Percentiles rank a stretch among this genome's conserved stretches.
These are phyloP conservation scores for Trametes sanguinea DNA, from an alignment of 768 basidiomycete species.

Conservation along the genomic window DNA sequence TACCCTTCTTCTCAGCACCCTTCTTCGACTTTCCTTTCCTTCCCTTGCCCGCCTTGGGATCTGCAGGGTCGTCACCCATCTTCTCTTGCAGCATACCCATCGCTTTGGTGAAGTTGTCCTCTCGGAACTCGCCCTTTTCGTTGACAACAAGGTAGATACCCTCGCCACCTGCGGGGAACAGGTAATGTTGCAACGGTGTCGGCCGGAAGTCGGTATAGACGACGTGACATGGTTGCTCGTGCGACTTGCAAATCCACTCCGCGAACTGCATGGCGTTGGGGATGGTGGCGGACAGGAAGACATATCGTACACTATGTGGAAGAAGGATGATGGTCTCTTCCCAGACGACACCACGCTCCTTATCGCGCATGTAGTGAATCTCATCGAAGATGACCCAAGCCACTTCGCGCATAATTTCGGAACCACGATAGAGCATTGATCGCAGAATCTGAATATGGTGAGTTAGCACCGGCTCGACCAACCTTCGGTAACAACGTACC, in stretches of 20 bases:
- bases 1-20: conserved; percentile 85
- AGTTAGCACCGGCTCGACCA: not conserved
- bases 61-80: conserved; percentile 90
- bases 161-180: conserved; percentile 95
- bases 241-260: conserved; percentile 97
- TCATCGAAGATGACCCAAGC: conserved; percentile 99
- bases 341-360: conserved; percentile 99
- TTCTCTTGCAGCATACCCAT: conserved; percentile 91
- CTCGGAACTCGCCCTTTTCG: conserved; percentile 94
- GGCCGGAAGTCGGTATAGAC: conserved; percentile 99
- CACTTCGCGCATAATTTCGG: conserved; percentile 99
- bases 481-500: conserved; percentile 32
- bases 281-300: conserved; percentile 98
- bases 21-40: conserved; percentile 92
- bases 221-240: conserved; percentile 97
- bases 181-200: conserved; percentile 96
- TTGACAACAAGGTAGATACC: conserved; percentile 99
- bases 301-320: conserved; percentile 94
- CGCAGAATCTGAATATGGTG: conserved; percentile 77
- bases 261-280: conserved; percentile 99
- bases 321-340: conserved; percentile 98
- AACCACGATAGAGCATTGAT: conserved; percentile 98
- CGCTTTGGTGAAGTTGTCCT: conserved; percentile 96
- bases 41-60: conserved; percentile 80
- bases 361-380: conserved; percentile 99